phyloP scores from a whole-genome alignment of 768 basidiomycete species.

The Myochromella boudieri region DNA sequence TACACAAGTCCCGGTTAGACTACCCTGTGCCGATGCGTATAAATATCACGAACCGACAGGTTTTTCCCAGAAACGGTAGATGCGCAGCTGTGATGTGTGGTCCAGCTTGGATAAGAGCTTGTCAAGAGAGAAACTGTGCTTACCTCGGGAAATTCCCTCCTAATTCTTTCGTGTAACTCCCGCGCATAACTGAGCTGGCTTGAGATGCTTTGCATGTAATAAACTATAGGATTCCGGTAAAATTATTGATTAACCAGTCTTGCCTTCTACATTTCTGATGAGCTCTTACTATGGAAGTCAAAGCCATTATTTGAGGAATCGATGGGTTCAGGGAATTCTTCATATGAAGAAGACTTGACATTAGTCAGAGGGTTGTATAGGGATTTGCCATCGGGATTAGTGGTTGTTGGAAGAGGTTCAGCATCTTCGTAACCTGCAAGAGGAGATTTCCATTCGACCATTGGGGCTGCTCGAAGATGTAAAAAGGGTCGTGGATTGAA shows the following conservation, averaged over 20 bases:
- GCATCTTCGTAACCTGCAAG: slow-evolving; percentile 38
- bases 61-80: slow-evolving; percentile 62
- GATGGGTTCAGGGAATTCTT: slow-evolving; percentile 56
- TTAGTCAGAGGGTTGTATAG: slow-evolving; percentile 44
- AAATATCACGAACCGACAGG: slow-evolving; percentile 49
- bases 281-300: slow-evolving; percentile 68
- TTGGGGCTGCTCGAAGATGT: background rate
- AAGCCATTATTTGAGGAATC: slow-evolving; percentile 56
- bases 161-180: slow-evolving; percentile 57
- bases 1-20: background rate
- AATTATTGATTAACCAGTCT: background rate
- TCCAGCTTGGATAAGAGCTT: no score
- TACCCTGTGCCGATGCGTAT: background rate
- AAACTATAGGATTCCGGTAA: slow-evolving; percentile 43
- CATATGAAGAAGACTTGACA: slow-evolving; percentile 49
- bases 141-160: slow-evolving; percentile 71
- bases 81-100: slow-evolving; percentile 44
- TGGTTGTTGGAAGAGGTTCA: slow-evolving; percentile 38
- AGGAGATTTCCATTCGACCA: slow-evolving; percentile 28
- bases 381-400: slow-evolving; percentile 59
- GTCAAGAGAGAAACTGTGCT: slow-evolving; percentile 1
- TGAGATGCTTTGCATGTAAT: slow-evolving; percentile 51
- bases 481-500: background rate
- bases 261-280: background rate
- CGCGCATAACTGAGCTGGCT: slow-evolving; percentile 47